Percentiles rank a stretch among this genome's conserved stretches.
These are phyloP conservation scores for Trametes cingulata DNA, from an alignment of 768 basidiomycete species.

Conservation along the genomic window DNA sequence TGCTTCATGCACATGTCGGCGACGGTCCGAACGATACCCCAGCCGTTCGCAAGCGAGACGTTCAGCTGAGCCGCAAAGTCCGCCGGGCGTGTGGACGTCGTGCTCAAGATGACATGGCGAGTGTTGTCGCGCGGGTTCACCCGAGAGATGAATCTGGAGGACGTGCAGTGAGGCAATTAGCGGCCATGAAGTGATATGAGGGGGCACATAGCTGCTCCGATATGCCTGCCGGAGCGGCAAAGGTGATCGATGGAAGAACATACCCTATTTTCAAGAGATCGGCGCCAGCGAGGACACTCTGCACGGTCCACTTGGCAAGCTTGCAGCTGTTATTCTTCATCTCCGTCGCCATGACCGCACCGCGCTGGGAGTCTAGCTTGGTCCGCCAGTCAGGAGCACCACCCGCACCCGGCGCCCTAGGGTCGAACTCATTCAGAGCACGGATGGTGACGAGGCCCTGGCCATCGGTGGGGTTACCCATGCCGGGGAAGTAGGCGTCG, in stretches of 20 bases:
- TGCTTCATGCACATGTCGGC: constrained; percentile 94
- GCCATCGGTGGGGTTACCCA: constrained; percentile 62
- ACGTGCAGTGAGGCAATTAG: constrained; percentile 1
- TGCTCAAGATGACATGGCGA: constrained; percentile 93
- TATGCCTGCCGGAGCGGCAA: background rate
- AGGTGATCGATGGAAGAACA: constrained; percentile 32
- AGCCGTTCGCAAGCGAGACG: constrained; percentile 92
- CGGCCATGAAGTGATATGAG: background rate
- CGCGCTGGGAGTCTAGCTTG: constrained; percentile 94
- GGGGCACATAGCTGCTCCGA: background rate
- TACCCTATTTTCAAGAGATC: constrained; percentile 98
- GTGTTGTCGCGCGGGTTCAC: constrained; percentile 92
- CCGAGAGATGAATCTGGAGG: constrained; percentile 86
- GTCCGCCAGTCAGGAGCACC: constrained; percentile 98
- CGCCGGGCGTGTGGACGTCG: constrained; percentile 89
- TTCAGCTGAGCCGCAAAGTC: constrained; percentile 97
- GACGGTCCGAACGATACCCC: constrained; percentile 97
- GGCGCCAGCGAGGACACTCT: constrained; percentile 92
- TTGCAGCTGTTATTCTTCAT: constrained; percentile 99
- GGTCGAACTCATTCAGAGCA: constrained; percentile 96
- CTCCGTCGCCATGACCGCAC: constrained; percentile 97
- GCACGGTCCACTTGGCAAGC: constrained; percentile 95
- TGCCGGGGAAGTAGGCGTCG: constrained; percentile 77
- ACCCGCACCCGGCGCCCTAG: constrained; percentile 84
- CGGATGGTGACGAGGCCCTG: constrained; percentile 88